Percentiles rank a stretch among this genome's conserved stretches.
phyloP scores from a whole-genome alignment of 164 flowering plant species.

The Umbilicus rupestris region DNA sequence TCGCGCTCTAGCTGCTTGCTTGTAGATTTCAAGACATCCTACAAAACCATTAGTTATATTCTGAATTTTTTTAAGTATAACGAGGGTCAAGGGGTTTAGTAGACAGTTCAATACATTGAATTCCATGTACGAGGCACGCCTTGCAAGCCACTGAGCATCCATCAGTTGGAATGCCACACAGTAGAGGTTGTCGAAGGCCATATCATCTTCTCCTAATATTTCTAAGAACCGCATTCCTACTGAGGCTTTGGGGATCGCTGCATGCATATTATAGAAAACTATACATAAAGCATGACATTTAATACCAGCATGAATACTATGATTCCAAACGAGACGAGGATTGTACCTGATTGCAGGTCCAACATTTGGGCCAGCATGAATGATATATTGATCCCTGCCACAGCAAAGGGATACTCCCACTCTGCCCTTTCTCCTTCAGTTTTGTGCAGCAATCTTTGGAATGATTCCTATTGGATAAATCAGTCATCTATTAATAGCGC shows the following conservation, averaged over 20 bases:
- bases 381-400: constrained; percentile 82
- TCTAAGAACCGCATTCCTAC: constrained; percentile 62
- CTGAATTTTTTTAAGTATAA: background rate
- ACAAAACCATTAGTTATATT: background rate
- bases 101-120: constrained; percentile 39
- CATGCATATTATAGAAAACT: constrained; percentile 18
- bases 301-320: background rate
- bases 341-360: constrained; percentile 69
- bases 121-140: constrained; percentile 75
- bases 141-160: constrained; percentile 89
- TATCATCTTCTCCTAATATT: constrained; percentile 56
- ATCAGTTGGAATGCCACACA: constrained; percentile 63
- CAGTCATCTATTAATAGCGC: background rate
- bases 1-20: constrained; percentile 3
- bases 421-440: constrained; percentile 73
- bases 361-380: constrained; percentile 76
- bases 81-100: background rate
- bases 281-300: background rate
- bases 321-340: background rate
- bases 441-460: constrained; percentile 71
- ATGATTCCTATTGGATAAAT: constrained; percentile 41
- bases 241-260: constrained; percentile 48
- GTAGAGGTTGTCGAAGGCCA: constrained; percentile 69
- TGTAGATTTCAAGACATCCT: constrained; percentile 8
- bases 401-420: constrained; percentile 98